Percentiles rank a stretch among this genome's conserved stretches.
Evolutionary conservation across 768 basidiomycete species (phyloP).

Genomic region (Mycena floridula): DNA sequence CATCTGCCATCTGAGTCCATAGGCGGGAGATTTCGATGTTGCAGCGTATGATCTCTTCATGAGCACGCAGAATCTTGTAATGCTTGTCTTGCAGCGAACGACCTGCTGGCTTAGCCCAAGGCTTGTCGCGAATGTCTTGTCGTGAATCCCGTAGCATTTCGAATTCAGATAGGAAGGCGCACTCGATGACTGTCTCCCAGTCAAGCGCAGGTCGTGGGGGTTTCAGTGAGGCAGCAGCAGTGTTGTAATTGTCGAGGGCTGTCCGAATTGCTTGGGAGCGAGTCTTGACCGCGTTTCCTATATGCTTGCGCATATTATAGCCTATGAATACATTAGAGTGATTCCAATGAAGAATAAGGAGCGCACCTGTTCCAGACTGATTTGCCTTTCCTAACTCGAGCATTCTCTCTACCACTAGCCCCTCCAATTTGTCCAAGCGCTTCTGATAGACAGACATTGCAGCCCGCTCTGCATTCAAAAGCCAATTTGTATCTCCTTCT

Average conservation of each 20-base stretch:
- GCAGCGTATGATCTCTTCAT: neutral
- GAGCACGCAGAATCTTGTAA: neutral
- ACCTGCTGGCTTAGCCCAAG: neutral
- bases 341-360: neutral
- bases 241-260: neutral
- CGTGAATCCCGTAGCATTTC: neutral
- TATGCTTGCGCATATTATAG: neutral
- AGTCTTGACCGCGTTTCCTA: neutral
- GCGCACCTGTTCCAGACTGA: neutral
- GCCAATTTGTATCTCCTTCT: neutral
- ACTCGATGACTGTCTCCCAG: neutral
- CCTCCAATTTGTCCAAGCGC: neutral
- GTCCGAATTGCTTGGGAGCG: neutral
- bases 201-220: neutral
- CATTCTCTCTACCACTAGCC: neutral
- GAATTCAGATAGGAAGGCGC: neutral
- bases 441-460: neutral
- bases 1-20: neutral
- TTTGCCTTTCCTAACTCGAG: neutral
- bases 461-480: neutral
- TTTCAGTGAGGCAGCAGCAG: neutral
- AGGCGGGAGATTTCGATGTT: neutral
- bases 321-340: neutral
- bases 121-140: neutral
- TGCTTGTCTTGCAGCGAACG: neutral